phyloP scores from a whole-genome alignment of 2,329 filamentous ascomycete genomes.

The Aspergillus calidoustus region DNA sequence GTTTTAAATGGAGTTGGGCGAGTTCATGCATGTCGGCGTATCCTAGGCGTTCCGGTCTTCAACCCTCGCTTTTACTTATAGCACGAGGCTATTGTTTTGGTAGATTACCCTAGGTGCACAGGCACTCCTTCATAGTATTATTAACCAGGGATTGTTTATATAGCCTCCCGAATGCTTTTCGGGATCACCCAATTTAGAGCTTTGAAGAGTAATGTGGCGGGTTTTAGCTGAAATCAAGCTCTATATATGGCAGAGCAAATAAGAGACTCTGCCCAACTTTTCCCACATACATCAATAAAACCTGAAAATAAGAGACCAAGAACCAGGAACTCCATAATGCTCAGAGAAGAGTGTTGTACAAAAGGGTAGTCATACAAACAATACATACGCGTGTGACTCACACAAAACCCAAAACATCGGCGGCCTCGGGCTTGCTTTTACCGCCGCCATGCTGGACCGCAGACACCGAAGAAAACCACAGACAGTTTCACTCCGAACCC shows the following conservation, averaged over 20 bases:
- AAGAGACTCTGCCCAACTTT: background rate
- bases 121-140: background rate
- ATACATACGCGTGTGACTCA: conserved; percentile 26
- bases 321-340: conserved; percentile 35
- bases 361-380: conserved; percentile 20
- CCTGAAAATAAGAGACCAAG: conserved; percentile 16
- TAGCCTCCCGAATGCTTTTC: background rate
- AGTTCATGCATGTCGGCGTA: conserved; percentile 29
- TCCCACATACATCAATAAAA: background rate
- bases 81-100: conserved; percentile 18
- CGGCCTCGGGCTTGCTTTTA: background rate
- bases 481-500: conserved; percentile 20
- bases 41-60: conserved; percentile 31
- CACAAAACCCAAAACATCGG: background rate
- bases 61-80: conserved; percentile 1
- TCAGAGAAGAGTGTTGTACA: conserved; percentile 42
- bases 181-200: background rate
- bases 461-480: background rate
- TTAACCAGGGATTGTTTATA: background rate
- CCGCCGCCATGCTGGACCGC: too few species aligned
- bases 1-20: conserved; percentile 22
- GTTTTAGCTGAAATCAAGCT: background rate
- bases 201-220: background rate
- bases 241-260: background rate
- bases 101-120: conserved; percentile 12